phyloP scores from a whole-genome alignment of 192 early-diverging fungal species.

The Funneliformis geosporum region DNA sequence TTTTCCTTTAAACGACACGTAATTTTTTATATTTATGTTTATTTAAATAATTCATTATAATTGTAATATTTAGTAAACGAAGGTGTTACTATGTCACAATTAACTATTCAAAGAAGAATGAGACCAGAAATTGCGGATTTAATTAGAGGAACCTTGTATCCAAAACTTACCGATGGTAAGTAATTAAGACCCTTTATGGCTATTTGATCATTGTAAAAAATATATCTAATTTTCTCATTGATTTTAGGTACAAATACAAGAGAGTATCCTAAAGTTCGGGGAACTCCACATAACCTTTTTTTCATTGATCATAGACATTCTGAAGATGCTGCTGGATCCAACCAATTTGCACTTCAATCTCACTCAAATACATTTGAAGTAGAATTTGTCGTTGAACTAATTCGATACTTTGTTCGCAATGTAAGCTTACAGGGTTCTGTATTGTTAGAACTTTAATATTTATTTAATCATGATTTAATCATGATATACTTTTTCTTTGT shows the following conservation, averaged over 20 bases:
- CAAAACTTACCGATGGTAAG: constrained; percentile 44
- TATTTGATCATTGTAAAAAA: not conserved
- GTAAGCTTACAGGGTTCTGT: not conserved
- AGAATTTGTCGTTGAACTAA: constrained; percentile 47
- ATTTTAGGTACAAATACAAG: constrained; percentile 4
- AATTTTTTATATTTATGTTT: constrained; percentile 39
- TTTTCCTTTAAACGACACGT: not conserved
- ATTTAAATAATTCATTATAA: constrained; percentile 47
- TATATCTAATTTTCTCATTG: not conserved
- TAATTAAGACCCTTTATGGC: not conserved
- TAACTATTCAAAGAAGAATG: constrained; percentile 51
- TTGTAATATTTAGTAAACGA: constrained; percentile 10
- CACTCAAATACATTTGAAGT: constrained; percentile 52
- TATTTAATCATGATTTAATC: not conserved
- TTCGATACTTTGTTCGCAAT: constrained; percentile 48
- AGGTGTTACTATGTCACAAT: constrained; percentile 1
- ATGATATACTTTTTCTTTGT: not conserved
- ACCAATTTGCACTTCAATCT: constrained; percentile 48
- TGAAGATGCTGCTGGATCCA: constrained; percentile 38
- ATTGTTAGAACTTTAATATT: not conserved
- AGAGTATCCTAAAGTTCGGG: constrained; percentile 41
- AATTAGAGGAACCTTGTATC: constrained; percentile 50
- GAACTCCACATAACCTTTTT: constrained; percentile 48
- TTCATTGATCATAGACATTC: constrained; percentile 52
- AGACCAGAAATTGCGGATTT: constrained; percentile 49